A percentile compares a stretch with the other conserved stretches of the same genome.
phyloP scores from a whole-genome alignment of 441 rosid genomes.

The Erodium trifolium region DNA sequence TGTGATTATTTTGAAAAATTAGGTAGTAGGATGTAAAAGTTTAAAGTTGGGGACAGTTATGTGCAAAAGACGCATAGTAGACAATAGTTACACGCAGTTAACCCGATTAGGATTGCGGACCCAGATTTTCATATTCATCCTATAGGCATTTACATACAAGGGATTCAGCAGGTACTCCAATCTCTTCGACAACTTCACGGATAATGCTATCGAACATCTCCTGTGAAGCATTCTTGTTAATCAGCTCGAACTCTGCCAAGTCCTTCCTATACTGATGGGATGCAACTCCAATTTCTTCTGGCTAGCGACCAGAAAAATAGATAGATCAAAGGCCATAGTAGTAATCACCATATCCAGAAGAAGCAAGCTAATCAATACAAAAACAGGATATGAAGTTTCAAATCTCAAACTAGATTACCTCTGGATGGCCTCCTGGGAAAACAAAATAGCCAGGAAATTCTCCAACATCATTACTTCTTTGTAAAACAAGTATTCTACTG shows the following conservation, averaged over 20 bases:
- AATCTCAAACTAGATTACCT: slow-evolving; percentile 37
- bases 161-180: slow-evolving; percentile 68
- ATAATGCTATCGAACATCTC: slow-evolving; percentile 78
- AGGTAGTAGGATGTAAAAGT: too few species aligned
- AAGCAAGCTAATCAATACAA: slow-evolving; percentile 3
- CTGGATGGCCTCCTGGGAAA: slow-evolving; percentile 94
- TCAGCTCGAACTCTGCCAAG: slow-evolving; percentile 22
- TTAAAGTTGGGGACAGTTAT: too few species aligned
- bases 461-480: slow-evolving; percentile 78
- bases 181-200: slow-evolving; percentile 81
- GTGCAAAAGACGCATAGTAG: too few species aligned
- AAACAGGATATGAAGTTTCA: slow-evolving; percentile 11
- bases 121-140: slow-evolving; percentile 5
- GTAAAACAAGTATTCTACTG: slow-evolving; percentile 54
- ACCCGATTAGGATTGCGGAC: background rate
- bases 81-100: too few species aligned
- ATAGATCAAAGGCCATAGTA: background rate
- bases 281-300: slow-evolving; percentile 47
- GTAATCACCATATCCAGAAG: background rate
- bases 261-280: slow-evolving; percentile 28
- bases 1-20: too few species aligned
- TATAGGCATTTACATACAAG: slow-evolving; percentile 39
- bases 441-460: slow-evolving; percentile 88
- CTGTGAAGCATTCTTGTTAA: slow-evolving; percentile 45
- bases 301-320: slow-evolving; percentile 36